Evolutionary conservation across 352 stramenopile species (phyloP).

Genomic region (Phytophthora cactorum): DNA sequence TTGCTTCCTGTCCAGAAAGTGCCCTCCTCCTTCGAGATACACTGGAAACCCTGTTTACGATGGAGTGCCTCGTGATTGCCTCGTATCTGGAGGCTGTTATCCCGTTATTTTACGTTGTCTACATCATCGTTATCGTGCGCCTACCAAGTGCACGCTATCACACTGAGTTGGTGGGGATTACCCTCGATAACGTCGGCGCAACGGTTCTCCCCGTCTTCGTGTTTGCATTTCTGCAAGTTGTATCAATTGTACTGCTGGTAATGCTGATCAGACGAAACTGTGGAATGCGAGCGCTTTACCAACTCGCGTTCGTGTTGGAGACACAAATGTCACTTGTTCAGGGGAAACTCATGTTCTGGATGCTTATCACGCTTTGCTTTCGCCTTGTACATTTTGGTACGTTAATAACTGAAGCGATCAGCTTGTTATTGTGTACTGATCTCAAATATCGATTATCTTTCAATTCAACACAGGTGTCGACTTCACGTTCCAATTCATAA

Average conservation of each 20-base stretch:
- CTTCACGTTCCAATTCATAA: conserved; percentile 3
- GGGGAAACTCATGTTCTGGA: neutral
- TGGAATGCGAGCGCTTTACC: neutral
- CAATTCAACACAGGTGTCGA: neutral
- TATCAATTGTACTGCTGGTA: neutral
- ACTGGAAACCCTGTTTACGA: neutral
- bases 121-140: neutral
- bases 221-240: neutral
- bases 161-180: neutral
- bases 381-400: neutral
- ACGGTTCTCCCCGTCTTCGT: neutral
- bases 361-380: neutral
- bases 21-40: neutral
- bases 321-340: neutral
- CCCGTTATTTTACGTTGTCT: neutral
- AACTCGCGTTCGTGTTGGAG: neutral
- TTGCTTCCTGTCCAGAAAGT: neutral
- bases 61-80: neutral
- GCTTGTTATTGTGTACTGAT: neutral
- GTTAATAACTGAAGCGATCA: neutral
- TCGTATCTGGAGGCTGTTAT: neutral
- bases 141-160: neutral
- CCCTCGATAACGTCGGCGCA: neutral
- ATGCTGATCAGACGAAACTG: neutral
- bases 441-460: neutral